Conservation (phyloP, 75 land plant species). For the Ceratopteris richardii region DNA sequence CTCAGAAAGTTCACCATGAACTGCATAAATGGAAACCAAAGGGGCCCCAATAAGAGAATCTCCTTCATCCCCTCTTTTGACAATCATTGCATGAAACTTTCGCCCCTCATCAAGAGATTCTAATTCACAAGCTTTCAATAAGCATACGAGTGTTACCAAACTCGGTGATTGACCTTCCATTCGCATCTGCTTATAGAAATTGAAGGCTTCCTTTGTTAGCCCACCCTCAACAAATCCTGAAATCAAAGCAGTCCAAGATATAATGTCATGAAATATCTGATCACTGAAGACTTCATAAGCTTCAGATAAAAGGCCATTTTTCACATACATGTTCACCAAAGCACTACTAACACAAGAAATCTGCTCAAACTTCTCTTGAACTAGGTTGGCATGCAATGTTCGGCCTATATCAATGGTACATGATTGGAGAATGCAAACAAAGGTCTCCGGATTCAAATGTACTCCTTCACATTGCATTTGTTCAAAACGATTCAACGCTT, state of each 20-base stretch:
- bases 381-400: conserved; percentile 6
- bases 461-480: conserved; percentile 5
- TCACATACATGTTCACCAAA: conserved; percentile 36
- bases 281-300: conserved; percentile 30
- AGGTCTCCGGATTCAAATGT: conserved; percentile 3
- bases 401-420: conserved; percentile 9
- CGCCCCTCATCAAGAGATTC: conserved; percentile 14
- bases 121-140: conserved; percentile 6
- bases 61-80: conserved; percentile 23
- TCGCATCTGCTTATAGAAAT: conserved; percentile 16
- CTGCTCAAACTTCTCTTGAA: not conserved
- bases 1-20: conserved; percentile 10
- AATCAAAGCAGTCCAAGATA: conserved; percentile 28
- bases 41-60: conserved; percentile 34
- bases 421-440: conserved; percentile 11
- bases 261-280: not conserved
- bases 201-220: conserved; percentile 12
- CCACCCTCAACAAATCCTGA: conserved; percentile 27
- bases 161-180: conserved; percentile 18
- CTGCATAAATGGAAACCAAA: conserved; percentile 29
- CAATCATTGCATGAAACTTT: conserved; percentile 27
- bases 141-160: conserved; percentile 13
- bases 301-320: conserved; percentile 22
- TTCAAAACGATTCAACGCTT: conserved; percentile 8
- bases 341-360: conserved; percentile 2